A percentile compares a stretch with the other conserved stretches of the same genome.
phyloP scores from a whole-genome alignment of 2,329 filamentous ascomycete genomes.

The Fusarium praegraminearum region DNA sequence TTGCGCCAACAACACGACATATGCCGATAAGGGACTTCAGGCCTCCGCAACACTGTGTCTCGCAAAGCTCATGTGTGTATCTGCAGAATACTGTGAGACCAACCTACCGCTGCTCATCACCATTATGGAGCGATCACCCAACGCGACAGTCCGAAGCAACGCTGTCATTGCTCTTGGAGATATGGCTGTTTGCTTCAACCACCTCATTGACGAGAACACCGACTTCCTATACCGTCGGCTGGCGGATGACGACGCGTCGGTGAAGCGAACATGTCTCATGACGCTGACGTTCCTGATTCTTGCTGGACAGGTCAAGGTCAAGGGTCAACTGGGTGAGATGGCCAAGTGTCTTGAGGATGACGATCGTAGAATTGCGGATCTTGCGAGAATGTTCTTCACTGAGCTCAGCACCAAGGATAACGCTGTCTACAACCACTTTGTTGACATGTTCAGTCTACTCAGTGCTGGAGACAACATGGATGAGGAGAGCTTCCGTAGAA shows the following conservation, averaged over 20 bases:
- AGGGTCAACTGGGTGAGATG: constrained; percentile 98
- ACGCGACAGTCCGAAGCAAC: constrained; percentile 93
- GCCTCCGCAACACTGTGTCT: constrained; percentile 93
- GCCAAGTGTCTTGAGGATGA: constrained; percentile 97
- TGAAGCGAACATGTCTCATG: constrained; percentile 98
- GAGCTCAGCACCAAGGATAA: constrained; percentile 98
- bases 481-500: constrained; percentile 86
- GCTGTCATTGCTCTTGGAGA: constrained; percentile 97
- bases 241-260: constrained; percentile 86
- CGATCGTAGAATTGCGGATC: constrained; percentile 93
- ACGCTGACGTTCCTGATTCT: constrained; percentile 97
- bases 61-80: constrained; percentile 99
- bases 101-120: constrained; percentile 95
- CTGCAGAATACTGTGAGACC: constrained; percentile 92
- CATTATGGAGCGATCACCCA: constrained; percentile 93
- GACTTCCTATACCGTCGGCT: constrained; percentile 96
- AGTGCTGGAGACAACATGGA: constrained; percentile 84
- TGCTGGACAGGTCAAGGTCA: constrained; percentile 98
- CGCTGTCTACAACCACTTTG: constrained; percentile 98
- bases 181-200: constrained; percentile 99
- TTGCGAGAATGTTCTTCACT: constrained; percentile 98
- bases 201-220: constrained; percentile 98
- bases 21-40: constrained; percentile 89
- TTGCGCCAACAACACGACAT: constrained; percentile 92
- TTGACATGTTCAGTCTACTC: constrained; percentile 97